Base-by-base conservation (phyloP, 352 stramenopile genomes). In the Albugo laibachii region DNA sequence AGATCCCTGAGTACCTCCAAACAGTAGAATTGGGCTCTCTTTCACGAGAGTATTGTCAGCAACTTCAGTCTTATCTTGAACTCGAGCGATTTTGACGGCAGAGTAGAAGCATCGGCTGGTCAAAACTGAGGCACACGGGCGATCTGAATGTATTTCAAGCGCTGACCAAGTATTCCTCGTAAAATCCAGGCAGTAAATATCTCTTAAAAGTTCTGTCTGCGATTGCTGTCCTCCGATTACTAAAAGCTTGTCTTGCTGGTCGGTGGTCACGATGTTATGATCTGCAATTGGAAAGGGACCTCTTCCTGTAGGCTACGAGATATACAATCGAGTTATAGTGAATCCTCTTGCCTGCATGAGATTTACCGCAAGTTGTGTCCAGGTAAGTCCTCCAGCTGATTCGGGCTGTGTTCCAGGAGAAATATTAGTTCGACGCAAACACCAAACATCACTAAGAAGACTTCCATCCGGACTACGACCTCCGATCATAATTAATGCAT, bases 171-270 rank as follows among this genome's bases (percentile, higher is more conserved):
- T 41, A 15, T 68, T 76, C 0, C 54, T 44, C 3, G 20, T 31
- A 27, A 88, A 38, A 46, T 85, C 70, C 14, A 88, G 56, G 2
- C 83, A 38, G 34, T 61, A 52, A 18, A 84, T 56, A 5, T 31
- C 38, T 18, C 61, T 49, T 13, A 66, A 61, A 35, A 82, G 62
- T 36, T 49, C 49, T 14, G 47, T 37, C 1, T 48, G 41, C 0
- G 54, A 46, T 8, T 66, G 57, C 18, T 47, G 64, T 0, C 69
- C 69, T 16, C 69, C 71, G 16, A 79, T 11, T 19, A 88, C 61
- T 1, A 79, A 39, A 13, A 86, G 41, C 20, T 69, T 59, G 0
- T 49, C 44, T 0, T 62, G 56, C 35, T 67, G 55, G 1, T 62
- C 54, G 11, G 75, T 24, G 2, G 59, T 11, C 11, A 75, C 58